Percentiles rank a stretch among this genome's conserved stretches.
These are phyloP conservation scores for Arabis hirsuta DNA, from an alignment of 345 rosid species.

Conservation along the genomic window DNA sequence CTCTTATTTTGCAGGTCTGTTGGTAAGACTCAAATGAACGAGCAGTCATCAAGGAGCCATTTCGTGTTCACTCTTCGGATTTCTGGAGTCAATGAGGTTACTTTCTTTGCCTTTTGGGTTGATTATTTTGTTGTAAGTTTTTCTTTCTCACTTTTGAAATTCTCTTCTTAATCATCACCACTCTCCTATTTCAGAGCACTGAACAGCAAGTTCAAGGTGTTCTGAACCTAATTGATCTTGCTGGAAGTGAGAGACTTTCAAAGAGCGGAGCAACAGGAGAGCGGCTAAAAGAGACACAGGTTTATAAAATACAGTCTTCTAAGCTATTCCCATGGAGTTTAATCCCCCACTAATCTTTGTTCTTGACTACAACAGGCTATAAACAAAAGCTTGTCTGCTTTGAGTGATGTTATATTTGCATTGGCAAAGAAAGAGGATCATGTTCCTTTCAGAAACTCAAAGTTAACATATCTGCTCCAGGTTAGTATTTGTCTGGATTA, in stretches of 20 bases:
- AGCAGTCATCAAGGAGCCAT: conserved; percentile 80
- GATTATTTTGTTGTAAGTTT: neutral
- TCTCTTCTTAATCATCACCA: conserved; percentile 21
- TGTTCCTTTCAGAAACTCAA: conserved; percentile 92
- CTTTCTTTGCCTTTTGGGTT: neutral
- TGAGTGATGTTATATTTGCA: conserved; percentile 89
- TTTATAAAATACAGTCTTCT: conserved; percentile 22
- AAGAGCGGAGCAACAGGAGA: conserved; percentile 94
- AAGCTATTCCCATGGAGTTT: neutral
- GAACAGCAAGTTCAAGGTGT: conserved; percentile 97
- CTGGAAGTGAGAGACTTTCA: conserved; percentile 96
- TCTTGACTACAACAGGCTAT: conserved; percentile 65
- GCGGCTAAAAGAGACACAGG: conserved; percentile 95
- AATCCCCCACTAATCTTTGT: conserved; percentile 9
- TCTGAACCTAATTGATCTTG: conserved; percentile 86
- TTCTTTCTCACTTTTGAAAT: neutral
- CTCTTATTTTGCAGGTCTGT: conserved; percentile 61
- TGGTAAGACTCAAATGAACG: conserved; percentile 91
- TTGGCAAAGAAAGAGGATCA: conserved; percentile 94
- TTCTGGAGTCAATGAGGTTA: conserved; percentile 84
- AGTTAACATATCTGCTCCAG: conserved; percentile 92
- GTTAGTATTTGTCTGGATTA: conserved; percentile 38
- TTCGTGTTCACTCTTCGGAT: conserved; percentile 88
- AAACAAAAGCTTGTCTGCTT: conserved; percentile 81
- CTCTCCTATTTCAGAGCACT: conserved; percentile 57